Conservation (phyloP, 2,329 filamentous ascomycete genomes). For the Camillea tinctor region DNA sequence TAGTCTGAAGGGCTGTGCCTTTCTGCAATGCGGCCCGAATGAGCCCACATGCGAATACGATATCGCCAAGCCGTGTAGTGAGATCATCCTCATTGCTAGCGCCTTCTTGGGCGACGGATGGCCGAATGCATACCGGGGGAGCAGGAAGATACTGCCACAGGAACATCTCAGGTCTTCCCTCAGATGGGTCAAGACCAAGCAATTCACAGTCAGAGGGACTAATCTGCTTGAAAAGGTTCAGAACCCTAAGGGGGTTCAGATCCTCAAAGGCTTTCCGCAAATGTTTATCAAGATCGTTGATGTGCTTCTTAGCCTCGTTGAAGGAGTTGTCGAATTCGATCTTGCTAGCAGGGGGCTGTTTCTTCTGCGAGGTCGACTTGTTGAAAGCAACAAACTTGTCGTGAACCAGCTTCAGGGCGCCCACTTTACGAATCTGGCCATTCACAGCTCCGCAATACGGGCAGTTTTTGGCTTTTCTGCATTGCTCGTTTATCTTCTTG, state of each 20-base stretch:
- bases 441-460: slow-evolving; percentile 80
- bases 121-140: slow-evolving; percentile 89
- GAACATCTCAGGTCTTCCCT: slow-evolving; percentile 93
- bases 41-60: slow-evolving; percentile 86
- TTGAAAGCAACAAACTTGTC: slow-evolving; percentile 90
- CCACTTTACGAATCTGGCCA: slow-evolving; percentile 87
- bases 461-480: slow-evolving; percentile 81
- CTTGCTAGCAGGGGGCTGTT: slow-evolving; percentile 79
- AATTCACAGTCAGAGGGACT: slow-evolving; percentile 84
- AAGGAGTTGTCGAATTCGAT: slow-evolving; percentile 85
- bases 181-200: slow-evolving; percentile 80
- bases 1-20: slow-evolving; percentile 79
- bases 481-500: slow-evolving; percentile 87
- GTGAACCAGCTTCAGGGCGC: slow-evolving; percentile 90
- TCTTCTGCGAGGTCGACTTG: slow-evolving; percentile 82
- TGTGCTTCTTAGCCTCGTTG: slow-evolving; percentile 70
- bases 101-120: slow-evolving; percentile 88
- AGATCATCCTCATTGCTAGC: slow-evolving; percentile 96
- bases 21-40: slow-evolving; percentile 80
- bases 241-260: slow-evolving; percentile 80
- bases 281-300: slow-evolving; percentile 85
- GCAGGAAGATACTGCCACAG: slow-evolving; percentile 96
- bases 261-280: slow-evolving; percentile 92
- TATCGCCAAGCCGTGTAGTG: slow-evolving; percentile 95
- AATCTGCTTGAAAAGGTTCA: slow-evolving; percentile 91